phyloP scores from a whole-genome alignment of 164 flowering plant genomes.

The Dillenia suffruticosa region DNA sequence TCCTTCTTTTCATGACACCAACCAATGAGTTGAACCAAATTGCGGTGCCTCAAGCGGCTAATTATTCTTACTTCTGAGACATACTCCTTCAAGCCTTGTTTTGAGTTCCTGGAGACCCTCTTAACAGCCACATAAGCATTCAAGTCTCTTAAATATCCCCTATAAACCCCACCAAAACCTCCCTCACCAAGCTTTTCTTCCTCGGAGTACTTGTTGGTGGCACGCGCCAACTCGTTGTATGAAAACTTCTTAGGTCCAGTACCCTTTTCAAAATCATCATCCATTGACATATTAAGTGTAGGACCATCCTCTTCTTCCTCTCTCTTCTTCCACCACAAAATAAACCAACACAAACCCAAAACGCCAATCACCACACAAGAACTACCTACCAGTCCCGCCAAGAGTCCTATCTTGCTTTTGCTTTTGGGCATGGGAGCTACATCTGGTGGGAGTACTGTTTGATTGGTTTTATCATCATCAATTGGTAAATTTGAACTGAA shows the following conservation, averaged over 20 bases:
- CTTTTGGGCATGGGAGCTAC: neutral
- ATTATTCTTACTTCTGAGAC: slow-evolving; percentile 21
- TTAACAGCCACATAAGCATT: slow-evolving; percentile 18
- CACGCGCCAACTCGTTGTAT: slow-evolving; percentile 10
- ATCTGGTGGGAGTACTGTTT: too few relatives aligned
- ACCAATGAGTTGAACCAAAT: slow-evolving; percentile 46
- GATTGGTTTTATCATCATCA: neutral
- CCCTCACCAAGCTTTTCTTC: slow-evolving; percentile 34
- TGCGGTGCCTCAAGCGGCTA: slow-evolving; percentile 30
- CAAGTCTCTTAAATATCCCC: slow-evolving; percentile 10
- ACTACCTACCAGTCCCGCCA: neutral
- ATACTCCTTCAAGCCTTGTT: slow-evolving; percentile 23
- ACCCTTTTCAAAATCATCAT: slow-evolving; percentile 15
- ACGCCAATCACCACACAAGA: neutral
- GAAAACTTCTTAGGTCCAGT: slow-evolving; percentile 19
- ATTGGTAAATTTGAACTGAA: neutral
- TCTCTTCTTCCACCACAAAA: neutral
- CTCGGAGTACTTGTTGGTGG: slow-evolving; percentile 21
- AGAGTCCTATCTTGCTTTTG: neutral
- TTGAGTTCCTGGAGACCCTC: slow-evolving; percentile 18
- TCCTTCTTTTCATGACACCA: slow-evolving; percentile 47
- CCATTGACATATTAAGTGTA: neutral
- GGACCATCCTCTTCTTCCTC: neutral
- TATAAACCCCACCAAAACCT: slow-evolving; percentile 35
- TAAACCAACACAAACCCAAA: neutral